Evolutionary conservation across 305 asterid species (phyloP), one percentile per base, ranked within the genome.

Genomic region (Nicotiana rustica): DNA sequence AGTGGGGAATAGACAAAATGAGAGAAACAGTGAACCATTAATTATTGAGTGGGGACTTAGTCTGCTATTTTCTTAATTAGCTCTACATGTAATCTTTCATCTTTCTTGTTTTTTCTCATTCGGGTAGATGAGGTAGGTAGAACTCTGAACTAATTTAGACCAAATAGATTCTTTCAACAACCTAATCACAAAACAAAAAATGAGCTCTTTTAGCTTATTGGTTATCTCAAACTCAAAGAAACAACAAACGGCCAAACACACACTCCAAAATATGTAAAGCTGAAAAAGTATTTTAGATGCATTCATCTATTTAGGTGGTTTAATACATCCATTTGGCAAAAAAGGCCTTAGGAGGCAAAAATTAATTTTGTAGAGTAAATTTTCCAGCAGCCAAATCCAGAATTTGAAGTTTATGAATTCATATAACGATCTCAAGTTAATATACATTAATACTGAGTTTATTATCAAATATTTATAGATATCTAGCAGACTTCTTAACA

Each of bases 101-200:
- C 59, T 65, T 21, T 81, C 47, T 84, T 80, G 75, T 83, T 86
- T 83, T 86, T 84, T 83, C 85, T 41, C 62, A 82, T 79, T 82
- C 68, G 78, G 77, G 85, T 85, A 67, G 86, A 85, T 83, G 89
- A 67, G 81, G 89, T 92, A 86, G 94, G 93, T 94, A 82, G 85
- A 86, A 59, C 60, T 81, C 80, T 87, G 82, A 89, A 84, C 92
- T 88, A 91, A 91, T 88, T 81, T 88, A 75, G 79, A 89, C 84
- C 89, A 86, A 84, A 81, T 70, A 87, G 94, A 92, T 91, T 90
- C 95, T 86, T 88, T 84, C 86, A 88, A 86, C 93, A 84, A 92
- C 88, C 83, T 84, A 81, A 88, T 83, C 65, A 82, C 4, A 83
- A 82, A 83, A 86, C 61, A 83, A 79, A 33, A 82, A 83, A 86